Conservation (phyloP, 2,329 filamentous ascomycete genomes). For the Arthrobotrys megalospora region DNA sequence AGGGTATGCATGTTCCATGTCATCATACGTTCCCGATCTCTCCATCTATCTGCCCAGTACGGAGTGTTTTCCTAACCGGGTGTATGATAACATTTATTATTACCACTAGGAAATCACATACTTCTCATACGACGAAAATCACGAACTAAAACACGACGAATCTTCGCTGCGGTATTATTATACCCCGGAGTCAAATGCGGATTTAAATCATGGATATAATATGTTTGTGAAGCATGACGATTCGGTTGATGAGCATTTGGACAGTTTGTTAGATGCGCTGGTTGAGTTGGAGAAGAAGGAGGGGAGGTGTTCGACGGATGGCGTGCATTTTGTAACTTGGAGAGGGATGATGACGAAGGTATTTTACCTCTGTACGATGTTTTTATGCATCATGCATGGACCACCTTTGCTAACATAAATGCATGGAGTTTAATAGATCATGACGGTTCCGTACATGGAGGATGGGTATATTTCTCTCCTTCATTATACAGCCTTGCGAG, state of each 20-base stretch:
- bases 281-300: constrained; percentile 79
- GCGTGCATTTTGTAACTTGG: constrained; percentile 90
- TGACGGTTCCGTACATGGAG: constrained; percentile 83
- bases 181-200: constrained; percentile 78
- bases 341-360: constrained; percentile 99
- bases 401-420: constrained; percentile 31
- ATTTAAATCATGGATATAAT: constrained; percentile 85
- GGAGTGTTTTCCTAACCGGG: too few relatives aligned
- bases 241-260: constrained; percentile 85
- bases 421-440: constrained; percentile 77
- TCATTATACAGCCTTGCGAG: constrained; percentile 21
- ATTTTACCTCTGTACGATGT: constrained; percentile 60
- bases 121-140: constrained; percentile 93
- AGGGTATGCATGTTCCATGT: constrained; percentile 69
- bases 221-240: constrained; percentile 87
- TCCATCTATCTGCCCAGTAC: not conserved
- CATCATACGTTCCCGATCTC: too few relatives aligned
- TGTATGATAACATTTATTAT: too few relatives aligned
- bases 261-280: constrained; percentile 84
- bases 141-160: constrained; percentile 81
- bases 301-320: constrained; percentile 73
- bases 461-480: constrained; percentile 75
- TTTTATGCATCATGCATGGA: not conserved
- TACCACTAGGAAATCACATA: constrained; percentile 82
- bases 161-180: constrained; percentile 91